Percentiles rank a stretch among this genome's conserved stretches.
Conservation (phyloP, 805 yeast genomes). For the Saccharomyces kudriavzevii region DNA sequence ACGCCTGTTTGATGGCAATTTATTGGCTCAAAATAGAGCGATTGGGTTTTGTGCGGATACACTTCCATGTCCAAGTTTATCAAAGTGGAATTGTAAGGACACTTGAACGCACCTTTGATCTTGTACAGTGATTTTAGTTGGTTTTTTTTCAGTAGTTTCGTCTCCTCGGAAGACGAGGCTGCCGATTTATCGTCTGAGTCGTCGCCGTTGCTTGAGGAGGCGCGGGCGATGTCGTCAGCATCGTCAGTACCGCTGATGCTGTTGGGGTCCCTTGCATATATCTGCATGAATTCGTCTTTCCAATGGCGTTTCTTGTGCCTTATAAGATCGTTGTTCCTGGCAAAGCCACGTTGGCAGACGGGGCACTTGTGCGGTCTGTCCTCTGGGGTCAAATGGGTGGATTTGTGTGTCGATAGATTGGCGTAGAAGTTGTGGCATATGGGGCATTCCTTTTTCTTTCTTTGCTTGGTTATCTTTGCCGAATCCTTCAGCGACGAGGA, state of each 20-base stretch:
- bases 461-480: constrained; percentile 32
- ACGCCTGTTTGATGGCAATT: constrained; percentile 74
- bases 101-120: constrained; percentile 44
- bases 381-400: constrained; percentile 68
- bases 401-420: constrained; percentile 75
- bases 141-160: constrained; percentile 4
- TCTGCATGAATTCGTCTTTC: constrained; percentile 39
- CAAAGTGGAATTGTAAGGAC: constrained; percentile 50
- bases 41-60: constrained; percentile 13
- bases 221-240: not conserved
- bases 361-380: constrained; percentile 75
- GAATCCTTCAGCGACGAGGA: not conserved
- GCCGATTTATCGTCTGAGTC: not conserved
- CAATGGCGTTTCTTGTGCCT: constrained; percentile 83
- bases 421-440: constrained; percentile 61
- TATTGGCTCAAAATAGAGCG: constrained; percentile 10
- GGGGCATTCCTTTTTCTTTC: constrained; percentile 66
- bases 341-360: constrained; percentile 76
- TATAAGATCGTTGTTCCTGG: constrained; percentile 77
- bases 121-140: constrained; percentile 18
- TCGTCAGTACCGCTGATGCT: not conserved
- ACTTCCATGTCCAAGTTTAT: constrained; percentile 20
- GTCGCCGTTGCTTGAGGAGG: not conserved
- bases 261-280: not conserved
- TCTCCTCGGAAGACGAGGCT: not conserved